phyloP scores from a whole-genome alignment of 1,284 basidiomycete species.

The Prillingera fragicola region DNA sequence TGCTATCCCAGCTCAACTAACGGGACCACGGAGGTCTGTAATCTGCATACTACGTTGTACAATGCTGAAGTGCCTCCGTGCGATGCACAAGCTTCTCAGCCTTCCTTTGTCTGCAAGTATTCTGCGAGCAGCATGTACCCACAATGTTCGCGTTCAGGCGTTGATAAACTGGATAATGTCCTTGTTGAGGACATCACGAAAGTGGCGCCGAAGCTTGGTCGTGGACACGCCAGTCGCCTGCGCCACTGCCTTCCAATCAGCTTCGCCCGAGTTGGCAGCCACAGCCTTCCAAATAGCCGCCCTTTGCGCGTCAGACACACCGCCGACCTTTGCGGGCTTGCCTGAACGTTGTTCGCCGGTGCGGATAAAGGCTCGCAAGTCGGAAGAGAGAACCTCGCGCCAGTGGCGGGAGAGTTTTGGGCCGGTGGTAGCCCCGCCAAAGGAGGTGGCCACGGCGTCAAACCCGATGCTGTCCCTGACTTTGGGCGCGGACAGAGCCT shows the following conservation, averaged over 20 bases:
- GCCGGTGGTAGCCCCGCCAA: not conserved
- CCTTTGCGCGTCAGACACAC: slow-evolving; percentile 4
- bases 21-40: not conserved
- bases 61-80: not conserved
- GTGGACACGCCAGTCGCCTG: slow-evolving; percentile 10
- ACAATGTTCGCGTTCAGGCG: not conserved
- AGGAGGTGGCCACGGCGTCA: slow-evolving; percentile 3
- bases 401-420: slow-evolving; percentile 29
- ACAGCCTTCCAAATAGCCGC: slow-evolving; percentile 20
- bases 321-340: slow-evolving; percentile 8
- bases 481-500: slow-evolving; percentile 8
- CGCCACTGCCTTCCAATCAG: slow-evolving; percentile 5
- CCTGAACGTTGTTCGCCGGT: not conserved
- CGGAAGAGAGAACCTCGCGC: slow-evolving; percentile 28
- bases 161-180: slow-evolving; percentile 24
- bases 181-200: slow-evolving; percentile 31
- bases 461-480: slow-evolving; percentile 18
- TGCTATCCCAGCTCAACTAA: not conserved
- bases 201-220: slow-evolving; percentile 31
- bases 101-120: not conserved
- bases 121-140: not conserved
- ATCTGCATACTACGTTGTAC: not conserved
- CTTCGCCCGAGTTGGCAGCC: slow-evolving; percentile 14
- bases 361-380: slow-evolving; percentile 13
- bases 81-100: not conserved